phyloP scores from a whole-genome alignment of 2,329 filamentous ascomycete genomes.

The Cladobotryum protrusum region DNA sequence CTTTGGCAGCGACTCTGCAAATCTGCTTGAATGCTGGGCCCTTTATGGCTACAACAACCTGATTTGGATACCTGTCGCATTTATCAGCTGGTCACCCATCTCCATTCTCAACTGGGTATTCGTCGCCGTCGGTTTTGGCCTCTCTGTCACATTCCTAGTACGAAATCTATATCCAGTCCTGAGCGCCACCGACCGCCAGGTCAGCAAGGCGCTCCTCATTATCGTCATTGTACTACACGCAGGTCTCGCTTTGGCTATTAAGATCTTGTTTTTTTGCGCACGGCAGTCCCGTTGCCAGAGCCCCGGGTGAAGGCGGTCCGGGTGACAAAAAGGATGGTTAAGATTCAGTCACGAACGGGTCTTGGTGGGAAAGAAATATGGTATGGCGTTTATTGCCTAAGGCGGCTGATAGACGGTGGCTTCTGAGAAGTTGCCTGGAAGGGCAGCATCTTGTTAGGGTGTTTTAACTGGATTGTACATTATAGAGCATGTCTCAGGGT shows the following conservation, averaged over 20 bases:
- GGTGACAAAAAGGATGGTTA: constrained; percentile 12
- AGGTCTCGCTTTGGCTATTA: constrained; percentile 88
- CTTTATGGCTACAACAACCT: constrained; percentile 95
- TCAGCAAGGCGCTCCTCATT: constrained; percentile 79
- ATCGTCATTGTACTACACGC: constrained; percentile 80
- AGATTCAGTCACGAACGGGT: background rate
- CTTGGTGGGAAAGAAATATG: background rate
- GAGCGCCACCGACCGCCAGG: constrained; percentile 86
- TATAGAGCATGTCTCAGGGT: constrained; percentile 18
- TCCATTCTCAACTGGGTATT: constrained; percentile 89
- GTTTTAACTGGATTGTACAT: constrained; percentile 14
- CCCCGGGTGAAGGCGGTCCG: constrained; percentile 23
- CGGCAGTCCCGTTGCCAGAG: constrained; percentile 48
- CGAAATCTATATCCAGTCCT: constrained; percentile 87
- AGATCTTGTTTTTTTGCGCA: constrained; percentile 94
- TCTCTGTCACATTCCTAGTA: constrained; percentile 77
- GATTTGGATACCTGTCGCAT: constrained; percentile 91
- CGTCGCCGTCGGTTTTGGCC: constrained; percentile 75
- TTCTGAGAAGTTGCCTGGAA: background rate
- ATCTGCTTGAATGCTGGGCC: constrained; percentile 90
- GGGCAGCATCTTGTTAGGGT: background rate
- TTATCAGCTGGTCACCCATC: constrained; percentile 85
- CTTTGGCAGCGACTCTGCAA: constrained; percentile 90
- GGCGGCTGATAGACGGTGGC: background rate
- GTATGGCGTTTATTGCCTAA: background rate